Evolutionary conservation across 495 filamentous ascomycete genomes (phyloP).

Genomic region (Annulohypoxylon nitens): DNA sequence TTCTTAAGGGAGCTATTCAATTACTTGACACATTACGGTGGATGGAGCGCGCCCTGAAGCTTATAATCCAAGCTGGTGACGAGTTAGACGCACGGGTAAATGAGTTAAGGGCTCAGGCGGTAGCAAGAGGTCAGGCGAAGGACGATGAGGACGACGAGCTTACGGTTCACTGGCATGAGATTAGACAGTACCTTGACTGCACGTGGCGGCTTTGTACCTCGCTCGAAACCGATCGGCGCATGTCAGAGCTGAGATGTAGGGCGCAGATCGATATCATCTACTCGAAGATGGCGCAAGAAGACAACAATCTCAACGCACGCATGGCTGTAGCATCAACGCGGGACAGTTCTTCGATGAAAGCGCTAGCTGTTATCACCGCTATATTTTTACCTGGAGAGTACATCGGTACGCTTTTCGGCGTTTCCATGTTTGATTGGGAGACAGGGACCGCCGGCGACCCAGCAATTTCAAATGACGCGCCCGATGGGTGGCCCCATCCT

Average conservation of each 20-base stretch:
- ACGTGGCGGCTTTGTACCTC: conserved; percentile 53
- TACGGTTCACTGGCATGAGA: conserved; percentile 53
- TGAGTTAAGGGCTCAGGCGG: conserved; percentile 30
- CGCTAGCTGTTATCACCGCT: conserved; percentile 53
- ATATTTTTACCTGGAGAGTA: conserved; percentile 54
- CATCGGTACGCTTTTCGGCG: conserved; percentile 53
- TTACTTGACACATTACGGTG: conserved; percentile 52
- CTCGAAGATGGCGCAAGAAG: conserved; percentile 54
- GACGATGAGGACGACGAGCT: conserved; percentile 47
- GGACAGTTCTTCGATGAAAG: conserved; percentile 55
- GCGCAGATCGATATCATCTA: conserved; percentile 56
- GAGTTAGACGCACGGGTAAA: conserved; percentile 46
- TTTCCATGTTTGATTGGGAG: conserved; percentile 53
- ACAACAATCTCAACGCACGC: conserved; percentile 53
- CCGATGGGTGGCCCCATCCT: conserved; percentile 36
- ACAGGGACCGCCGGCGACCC: conserved; percentile 46
- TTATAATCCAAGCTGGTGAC: conserved; percentile 52
- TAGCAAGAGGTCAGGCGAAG: conserved; percentile 30
- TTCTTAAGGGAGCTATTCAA: conserved; percentile 50
- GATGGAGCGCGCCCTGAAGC: conserved; percentile 54
- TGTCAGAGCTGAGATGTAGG: conserved; percentile 52
- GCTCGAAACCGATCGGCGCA: conserved; percentile 52
- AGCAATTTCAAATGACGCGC: conserved; percentile 38
- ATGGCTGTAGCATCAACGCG: conserved; percentile 56
- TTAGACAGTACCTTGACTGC: conserved; percentile 53